Evolutionary conservation across 1,139 yeast species (phyloP).

Genomic region (Taphrina wiesneri): DNA sequence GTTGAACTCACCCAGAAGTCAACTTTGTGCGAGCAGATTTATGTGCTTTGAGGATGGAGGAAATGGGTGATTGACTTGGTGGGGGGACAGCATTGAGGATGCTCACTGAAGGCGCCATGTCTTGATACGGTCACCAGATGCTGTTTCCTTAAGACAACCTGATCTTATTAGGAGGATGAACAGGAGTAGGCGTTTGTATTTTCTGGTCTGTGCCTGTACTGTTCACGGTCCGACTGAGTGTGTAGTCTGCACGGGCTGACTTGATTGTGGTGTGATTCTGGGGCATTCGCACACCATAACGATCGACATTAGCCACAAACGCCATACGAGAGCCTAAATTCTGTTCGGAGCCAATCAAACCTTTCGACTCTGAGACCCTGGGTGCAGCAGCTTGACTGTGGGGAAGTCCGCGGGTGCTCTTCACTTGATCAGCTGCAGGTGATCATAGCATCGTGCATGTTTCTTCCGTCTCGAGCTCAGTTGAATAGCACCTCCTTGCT

Average conservation of each 20-base stretch:
- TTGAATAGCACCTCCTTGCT: neutral
- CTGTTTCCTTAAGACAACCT: no score
- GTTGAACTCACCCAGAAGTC: constrained; percentile 15
- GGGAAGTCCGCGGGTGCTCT: no score
- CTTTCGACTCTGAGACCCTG: no score
- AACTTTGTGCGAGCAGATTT: neutral
- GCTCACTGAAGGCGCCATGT: constrained; percentile 16
- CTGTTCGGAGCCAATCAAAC: neutral
- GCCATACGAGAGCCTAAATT: neutral
- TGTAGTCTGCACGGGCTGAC: no score
- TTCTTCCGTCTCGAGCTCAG: no score
- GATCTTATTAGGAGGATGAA: no score
- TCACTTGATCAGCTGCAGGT: no score
- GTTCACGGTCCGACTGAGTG: neutral
- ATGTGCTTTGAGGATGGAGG: constrained; percentile 10
- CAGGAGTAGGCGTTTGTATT: no score
- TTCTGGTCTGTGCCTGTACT: no score
- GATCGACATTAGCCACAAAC: neutral
- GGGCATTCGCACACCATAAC: constrained; percentile 11
- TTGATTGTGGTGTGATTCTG: neutral
- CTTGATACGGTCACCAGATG: no score
- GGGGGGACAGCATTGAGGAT: neutral
- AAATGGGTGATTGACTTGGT: constrained; percentile 1
- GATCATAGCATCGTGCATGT: no score
- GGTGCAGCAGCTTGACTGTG: neutral